Percentiles rank a stretch among this genome's conserved stretches.
phyloP scores from a whole-genome alignment of 176 grass and related monocot species.

The Secale cereale region DNA sequence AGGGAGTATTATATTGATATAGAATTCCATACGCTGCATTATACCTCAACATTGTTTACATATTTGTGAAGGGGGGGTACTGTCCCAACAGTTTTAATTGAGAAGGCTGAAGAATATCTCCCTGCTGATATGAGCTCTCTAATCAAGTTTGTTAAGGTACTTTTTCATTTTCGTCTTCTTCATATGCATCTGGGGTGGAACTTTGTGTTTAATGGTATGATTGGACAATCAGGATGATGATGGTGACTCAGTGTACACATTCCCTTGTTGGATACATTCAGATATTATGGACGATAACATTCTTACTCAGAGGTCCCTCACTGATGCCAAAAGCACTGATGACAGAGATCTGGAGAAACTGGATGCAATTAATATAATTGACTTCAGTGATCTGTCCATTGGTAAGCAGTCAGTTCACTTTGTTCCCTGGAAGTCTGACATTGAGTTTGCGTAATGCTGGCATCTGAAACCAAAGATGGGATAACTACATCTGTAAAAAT shows the following conservation, averaged over 20 bases:
- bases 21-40: background rate
- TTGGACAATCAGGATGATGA: slow-evolving; percentile 52
- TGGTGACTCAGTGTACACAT: slow-evolving; percentile 31
- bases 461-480: slow-evolving; percentile 16
- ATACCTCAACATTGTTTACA: slow-evolving; percentile 6
- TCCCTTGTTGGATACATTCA: slow-evolving; percentile 93
- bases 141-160: slow-evolving; percentile 72
- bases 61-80: slow-evolving; percentile 57
- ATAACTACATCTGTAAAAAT: background rate
- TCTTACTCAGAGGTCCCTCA: slow-evolving; percentile 44
- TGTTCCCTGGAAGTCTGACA: background rate
- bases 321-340: slow-evolving; percentile 31
- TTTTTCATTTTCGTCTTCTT: slow-evolving; percentile 25
- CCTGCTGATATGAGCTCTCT: slow-evolving; percentile 50
- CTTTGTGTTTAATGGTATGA: slow-evolving; percentile 27
- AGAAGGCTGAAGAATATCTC: slow-evolving; percentile 84
- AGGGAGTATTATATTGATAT: background rate
- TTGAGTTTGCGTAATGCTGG: background rate
- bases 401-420: slow-evolving; percentile 46
- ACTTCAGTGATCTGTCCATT: slow-evolving; percentile 85
- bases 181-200: slow-evolving; percentile 5
- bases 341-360: slow-evolving; percentile 36
- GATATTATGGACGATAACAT: slow-evolving; percentile 99
- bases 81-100: slow-evolving; percentile 66
- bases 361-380: slow-evolving; percentile 82